Evolutionary conservation across 495 filamentous ascomycete species (phyloP).

Genomic region (Chaetomium cochliodes): DNA sequence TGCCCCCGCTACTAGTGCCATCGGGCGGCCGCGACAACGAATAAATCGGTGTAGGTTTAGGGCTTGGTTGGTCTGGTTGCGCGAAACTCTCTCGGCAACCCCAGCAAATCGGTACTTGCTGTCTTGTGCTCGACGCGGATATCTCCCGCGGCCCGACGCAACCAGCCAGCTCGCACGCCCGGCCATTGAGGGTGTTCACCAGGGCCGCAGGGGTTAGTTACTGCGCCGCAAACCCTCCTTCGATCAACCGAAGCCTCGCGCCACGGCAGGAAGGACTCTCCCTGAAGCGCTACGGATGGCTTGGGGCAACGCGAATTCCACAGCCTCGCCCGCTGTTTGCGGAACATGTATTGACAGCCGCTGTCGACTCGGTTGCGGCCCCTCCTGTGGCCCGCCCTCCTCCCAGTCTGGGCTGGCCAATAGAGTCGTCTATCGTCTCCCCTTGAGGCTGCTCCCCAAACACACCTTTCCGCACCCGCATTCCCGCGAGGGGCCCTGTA

Average conservation of each 20-base stretch:
- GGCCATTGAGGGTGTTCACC: background rate
- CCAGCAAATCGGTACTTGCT: too few species aligned
- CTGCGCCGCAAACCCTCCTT: background rate
- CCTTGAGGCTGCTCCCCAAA: slow-evolving; percentile 36
- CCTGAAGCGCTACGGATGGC: background rate
- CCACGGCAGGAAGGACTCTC: background rate
- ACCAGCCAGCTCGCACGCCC: background rate
- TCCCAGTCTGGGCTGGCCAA: slow-evolving; percentile 35
- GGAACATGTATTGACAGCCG: slow-evolving; percentile 3
- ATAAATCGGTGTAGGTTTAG: background rate
- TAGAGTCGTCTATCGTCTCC: slow-evolving; percentile 18
- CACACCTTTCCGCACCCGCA: slow-evolving; percentile 31
- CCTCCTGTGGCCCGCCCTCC: background rate
- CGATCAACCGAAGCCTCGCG: background rate
- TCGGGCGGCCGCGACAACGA: background rate
- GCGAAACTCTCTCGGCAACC: background rate
- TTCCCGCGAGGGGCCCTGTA: slow-evolving; percentile 34
- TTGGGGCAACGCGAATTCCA: background rate
- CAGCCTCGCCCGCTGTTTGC: background rate
- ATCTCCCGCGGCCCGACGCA: background rate
- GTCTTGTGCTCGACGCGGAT: background rate
- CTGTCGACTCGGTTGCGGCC: background rate
- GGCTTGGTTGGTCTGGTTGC: background rate
- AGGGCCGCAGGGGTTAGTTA: background rate
- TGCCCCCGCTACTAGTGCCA: slow-evolving; percentile 7